Percentiles rank a stretch among this genome's conserved stretches.
These are phyloP conservation scores for Alternaria hordeiaustralica DNA, from an alignment of 2,329 filamentous ascomycete species.

Conservation along the genomic window DNA sequence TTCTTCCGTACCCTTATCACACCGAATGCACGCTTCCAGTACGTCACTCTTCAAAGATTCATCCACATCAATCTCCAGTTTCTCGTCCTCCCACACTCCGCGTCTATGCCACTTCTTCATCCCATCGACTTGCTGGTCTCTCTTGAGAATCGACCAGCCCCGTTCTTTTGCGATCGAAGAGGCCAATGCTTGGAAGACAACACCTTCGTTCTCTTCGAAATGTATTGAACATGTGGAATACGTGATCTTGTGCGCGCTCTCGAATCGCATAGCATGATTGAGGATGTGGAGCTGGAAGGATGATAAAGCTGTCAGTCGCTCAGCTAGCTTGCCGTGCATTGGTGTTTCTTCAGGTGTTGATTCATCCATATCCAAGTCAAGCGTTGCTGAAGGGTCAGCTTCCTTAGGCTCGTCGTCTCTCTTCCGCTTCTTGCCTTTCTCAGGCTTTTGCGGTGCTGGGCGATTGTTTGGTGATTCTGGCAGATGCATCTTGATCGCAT, in stretches of 20 bases:
- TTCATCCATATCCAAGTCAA: slow-evolving; percentile 37
- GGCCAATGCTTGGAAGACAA: slow-evolving; percentile 74
- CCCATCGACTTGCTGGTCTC: slow-evolving; percentile 76
- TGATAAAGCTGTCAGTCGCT: slow-evolving; percentile 75
- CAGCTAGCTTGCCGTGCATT: slow-evolving; percentile 43
- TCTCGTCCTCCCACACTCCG: slow-evolving; percentile 53
- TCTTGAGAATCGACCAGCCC: slow-evolving; percentile 79
- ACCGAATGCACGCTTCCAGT: slow-evolving; percentile 79
- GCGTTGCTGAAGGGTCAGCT: slow-evolving; percentile 14
- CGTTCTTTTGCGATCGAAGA: slow-evolving; percentile 69
- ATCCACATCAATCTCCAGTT: slow-evolving; percentile 51
- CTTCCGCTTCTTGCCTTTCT: slow-evolving; percentile 44
- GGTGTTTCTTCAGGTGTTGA: slow-evolving; percentile 49
- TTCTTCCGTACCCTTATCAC: slow-evolving; percentile 78
- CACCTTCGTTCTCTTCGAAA: slow-evolving; percentile 84
- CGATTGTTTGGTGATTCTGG: slow-evolving; percentile 34
- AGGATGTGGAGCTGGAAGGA: slow-evolving; percentile 83
- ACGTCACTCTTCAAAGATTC: slow-evolving; percentile 46
- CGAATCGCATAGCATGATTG: slow-evolving; percentile 83
- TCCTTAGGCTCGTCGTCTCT: slow-evolving; percentile 19
- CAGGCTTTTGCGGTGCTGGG: slow-evolving; percentile 29
- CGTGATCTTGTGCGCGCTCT: slow-evolving; percentile 69
- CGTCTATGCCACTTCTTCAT: slow-evolving; percentile 77
- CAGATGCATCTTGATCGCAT: slow-evolving; percentile 70
- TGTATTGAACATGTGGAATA: slow-evolving; percentile 96